A percentile compares a stretch with the other conserved stretches of the same genome.
phyloP scores from a whole-genome alignment of 371 early-diverging fungal genomes.

The Zychaea mexicana region DNA sequence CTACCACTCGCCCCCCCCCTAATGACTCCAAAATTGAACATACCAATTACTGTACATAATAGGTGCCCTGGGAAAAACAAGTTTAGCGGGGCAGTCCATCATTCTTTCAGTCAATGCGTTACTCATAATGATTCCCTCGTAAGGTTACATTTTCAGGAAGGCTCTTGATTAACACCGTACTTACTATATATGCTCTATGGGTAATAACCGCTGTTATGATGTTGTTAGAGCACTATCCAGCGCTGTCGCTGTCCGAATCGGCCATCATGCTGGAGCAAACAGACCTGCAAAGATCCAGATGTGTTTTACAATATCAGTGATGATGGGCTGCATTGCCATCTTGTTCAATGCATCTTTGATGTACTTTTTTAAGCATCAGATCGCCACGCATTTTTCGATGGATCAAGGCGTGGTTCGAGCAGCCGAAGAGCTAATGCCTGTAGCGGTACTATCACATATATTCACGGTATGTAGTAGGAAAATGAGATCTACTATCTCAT shows the following conservation, averaged over 20 bases:
- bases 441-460: conserved; percentile 78
- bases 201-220: no score
- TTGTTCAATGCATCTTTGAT: conserved; percentile 23
- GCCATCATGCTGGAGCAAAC: conserved; percentile 45
- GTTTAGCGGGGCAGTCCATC: conserved; percentile 46
- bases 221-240: conserved; percentile 33
- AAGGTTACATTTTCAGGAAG: conserved; percentile 7
- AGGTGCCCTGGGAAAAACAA: conserved; percentile 42
- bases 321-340: conserved; percentile 16
- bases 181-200: neutral
- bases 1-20: no score
- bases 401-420: conserved; percentile 51
- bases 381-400: conserved; percentile 43
- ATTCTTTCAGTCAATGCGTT: conserved; percentile 31
- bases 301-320: conserved; percentile 22
- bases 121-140: conserved; percentile 43
- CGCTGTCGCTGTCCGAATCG: conserved; percentile 33
- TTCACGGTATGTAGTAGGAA: conserved; percentile 40
- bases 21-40: no score
- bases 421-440: conserved; percentile 61
- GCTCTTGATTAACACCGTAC: no score
- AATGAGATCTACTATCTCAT: no score
- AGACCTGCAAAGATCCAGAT: conserved; percentile 24
- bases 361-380: conserved; percentile 20
- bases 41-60: no score